Evolutionary conservation across 345 rosid genomes (phyloP).

Genomic region (Aegle marmelos): DNA sequence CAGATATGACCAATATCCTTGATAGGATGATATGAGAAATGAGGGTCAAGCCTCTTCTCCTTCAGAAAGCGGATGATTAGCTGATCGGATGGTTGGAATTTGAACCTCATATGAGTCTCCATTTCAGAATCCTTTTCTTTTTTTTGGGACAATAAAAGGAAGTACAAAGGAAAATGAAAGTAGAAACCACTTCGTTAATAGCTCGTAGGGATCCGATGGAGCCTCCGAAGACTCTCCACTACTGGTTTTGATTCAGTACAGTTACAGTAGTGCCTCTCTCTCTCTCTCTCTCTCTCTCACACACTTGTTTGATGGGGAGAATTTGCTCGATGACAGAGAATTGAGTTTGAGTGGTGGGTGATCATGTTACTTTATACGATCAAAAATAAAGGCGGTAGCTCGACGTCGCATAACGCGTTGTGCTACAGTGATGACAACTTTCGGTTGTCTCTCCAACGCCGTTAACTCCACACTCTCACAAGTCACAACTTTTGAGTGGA

Average conservation of each 20-base stretch:
- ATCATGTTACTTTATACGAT: too few relatives aligned
- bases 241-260: too few relatives aligned
- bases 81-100: constrained; percentile 24
- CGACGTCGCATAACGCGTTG: not conserved
- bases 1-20: constrained; percentile 10
- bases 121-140: not conserved
- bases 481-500: not conserved
- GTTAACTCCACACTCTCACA: not conserved
- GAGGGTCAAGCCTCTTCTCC: constrained; percentile 8
- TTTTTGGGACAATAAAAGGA: not conserved
- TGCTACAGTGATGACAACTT: not conserved
- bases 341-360: not conserved
- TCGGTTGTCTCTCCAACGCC: not conserved
- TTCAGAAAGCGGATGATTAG: constrained; percentile 14
- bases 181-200: not conserved
- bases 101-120: constrained; percentile 8
- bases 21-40: not conserved
- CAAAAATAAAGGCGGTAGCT: too few relatives aligned
- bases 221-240: not conserved
- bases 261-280: too few relatives aligned
- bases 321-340: not conserved
- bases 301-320: not conserved
- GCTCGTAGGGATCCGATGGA: not conserved
- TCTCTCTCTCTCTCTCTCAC: not conserved
- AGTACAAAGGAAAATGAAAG: not conserved